Conservation (phyloP, 768 basidiomycete genomes). For the Crassisporium funariophilum region DNA sequence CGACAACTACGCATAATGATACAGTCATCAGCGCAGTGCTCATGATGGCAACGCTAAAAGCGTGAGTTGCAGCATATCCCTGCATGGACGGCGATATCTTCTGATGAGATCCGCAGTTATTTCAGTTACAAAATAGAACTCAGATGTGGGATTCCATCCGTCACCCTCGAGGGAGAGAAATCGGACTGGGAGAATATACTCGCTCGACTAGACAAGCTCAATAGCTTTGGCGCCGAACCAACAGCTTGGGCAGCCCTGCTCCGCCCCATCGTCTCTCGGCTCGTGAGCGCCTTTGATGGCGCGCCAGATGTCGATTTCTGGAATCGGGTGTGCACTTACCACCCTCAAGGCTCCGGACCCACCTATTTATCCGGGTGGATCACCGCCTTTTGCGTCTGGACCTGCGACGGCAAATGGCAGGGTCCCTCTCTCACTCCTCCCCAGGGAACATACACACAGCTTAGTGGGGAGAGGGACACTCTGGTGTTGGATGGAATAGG, state of each 20-base stretch:
- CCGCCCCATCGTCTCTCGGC: conserved; percentile 38
- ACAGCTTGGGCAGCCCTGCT: conserved; percentile 41
- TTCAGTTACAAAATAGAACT: conserved; percentile 15
- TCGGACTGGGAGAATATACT: conserved; percentile 25
- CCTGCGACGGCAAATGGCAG: conserved; percentile 11
- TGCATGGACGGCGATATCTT: neutral
- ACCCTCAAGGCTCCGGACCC: conserved; percentile 20
- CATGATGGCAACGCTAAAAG: conserved; percentile 20
- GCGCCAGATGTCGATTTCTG: conserved; percentile 38
- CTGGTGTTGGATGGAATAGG: conserved; percentile 12
- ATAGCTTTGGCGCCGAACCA: conserved; percentile 34
- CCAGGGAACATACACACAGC: too few species aligned
- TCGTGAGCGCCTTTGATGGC: conserved; percentile 37
- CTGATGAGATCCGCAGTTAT: conserved; percentile 10
- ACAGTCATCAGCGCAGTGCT: conserved; percentile 18
- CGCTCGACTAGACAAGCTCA: conserved; percentile 27
- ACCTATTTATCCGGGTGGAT: conserved; percentile 34
- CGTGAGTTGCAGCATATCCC: conserved; percentile 1
- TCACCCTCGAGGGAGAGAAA: conserved; percentile 23
- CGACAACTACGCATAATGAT: conserved; percentile 19
- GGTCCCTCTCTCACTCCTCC: too few species aligned
- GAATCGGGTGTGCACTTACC: conserved; percentile 31
- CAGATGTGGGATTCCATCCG: conserved; percentile 23
- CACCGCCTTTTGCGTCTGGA: conserved; percentile 24
- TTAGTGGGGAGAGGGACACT: too few species aligned